These are phyloP conservation scores for Brasilioporus rufonigricans DNA, from an alignment of 768 basidiomycete genomes.

Conservation along the genomic window DNA sequence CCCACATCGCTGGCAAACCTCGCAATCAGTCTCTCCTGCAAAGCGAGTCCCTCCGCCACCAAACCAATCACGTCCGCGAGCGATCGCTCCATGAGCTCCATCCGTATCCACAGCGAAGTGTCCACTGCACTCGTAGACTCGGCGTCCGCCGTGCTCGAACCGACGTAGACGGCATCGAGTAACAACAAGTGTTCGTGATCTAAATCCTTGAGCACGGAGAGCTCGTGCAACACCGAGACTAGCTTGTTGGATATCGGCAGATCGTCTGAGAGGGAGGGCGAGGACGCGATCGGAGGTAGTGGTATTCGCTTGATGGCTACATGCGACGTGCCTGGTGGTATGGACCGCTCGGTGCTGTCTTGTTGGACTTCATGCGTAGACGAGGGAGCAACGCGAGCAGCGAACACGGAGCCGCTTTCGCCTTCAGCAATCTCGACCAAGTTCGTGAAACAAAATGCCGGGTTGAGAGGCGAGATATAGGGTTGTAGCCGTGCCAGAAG, in stretches of 20 bases:
- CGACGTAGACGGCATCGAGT: conserved; percentile 71
- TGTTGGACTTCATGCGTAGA: conserved; percentile 7
- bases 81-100: conserved; percentile 90
- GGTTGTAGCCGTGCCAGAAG: conserved; percentile 47
- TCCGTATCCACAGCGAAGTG: conserved; percentile 77
- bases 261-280: conserved; percentile 17
- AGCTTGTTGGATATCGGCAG: conserved; percentile 56
- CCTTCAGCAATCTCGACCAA: conserved; percentile 81
- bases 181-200: conserved; percentile 61
- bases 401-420: conserved; percentile 71
- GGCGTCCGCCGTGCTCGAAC: conserved; percentile 31
- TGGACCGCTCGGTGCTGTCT: conserved; percentile 19
- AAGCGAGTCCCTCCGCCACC: conserved; percentile 55
- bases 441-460: conserved; percentile 60
- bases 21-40: conserved; percentile 70
- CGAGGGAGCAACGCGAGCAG: conserved; percentile 33
- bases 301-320: conserved; percentile 78
- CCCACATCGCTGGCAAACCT: conserved; percentile 77
- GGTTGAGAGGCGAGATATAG: conserved; percentile 68
- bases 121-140: conserved; percentile 30
- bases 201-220: conserved; percentile 54
- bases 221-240: conserved; percentile 57
- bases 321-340: conserved; percentile 34
- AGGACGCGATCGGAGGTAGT: conserved; percentile 42
- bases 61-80: conserved; percentile 77